These are phyloP conservation scores for Closterium sp. DNA, from an alignment of 139 green algal genomes.

Conservation along the genomic window DNA sequence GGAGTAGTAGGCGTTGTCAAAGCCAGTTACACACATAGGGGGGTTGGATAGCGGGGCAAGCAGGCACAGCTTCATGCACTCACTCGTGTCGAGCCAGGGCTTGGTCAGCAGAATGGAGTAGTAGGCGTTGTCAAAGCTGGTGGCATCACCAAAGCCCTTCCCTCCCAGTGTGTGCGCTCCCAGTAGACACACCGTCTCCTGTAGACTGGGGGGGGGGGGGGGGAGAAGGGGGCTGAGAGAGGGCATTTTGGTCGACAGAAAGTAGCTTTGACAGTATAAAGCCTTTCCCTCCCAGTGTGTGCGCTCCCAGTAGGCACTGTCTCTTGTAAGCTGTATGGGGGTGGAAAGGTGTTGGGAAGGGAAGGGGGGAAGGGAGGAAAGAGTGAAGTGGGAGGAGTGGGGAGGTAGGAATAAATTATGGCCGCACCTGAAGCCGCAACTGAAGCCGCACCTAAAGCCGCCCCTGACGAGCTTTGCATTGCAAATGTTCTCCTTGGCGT, in stretches of 20 bases:
- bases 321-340: neutral
- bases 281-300: neutral
- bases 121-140: conserved; percentile 91
- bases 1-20: conserved; percentile 91
- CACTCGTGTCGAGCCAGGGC: neutral
- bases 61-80: neutral
- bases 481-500: too few species aligned
- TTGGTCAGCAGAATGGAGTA: conserved; percentile 59
- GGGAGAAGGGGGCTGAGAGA: neutral
- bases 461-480: too few species aligned
- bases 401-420: too few species aligned
- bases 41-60: conserved; percentile 55
- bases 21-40: too few species aligned
- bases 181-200: conserved; percentile 68
- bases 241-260: neutral
- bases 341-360: neutral
- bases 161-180: conserved; percentile 75
- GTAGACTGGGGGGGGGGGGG: neutral
- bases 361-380: neutral
- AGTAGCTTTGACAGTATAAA: neutral
- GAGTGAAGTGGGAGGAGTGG: neutral
- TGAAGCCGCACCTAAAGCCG: too few species aligned
- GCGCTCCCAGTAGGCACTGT: neutral
- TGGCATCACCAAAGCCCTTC: conserved; percentile 89
- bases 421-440: too few species aligned